These are phyloP conservation scores for Cladophialophora carrionii DNA, from an alignment of 2,329 filamentous ascomycete genomes.

Conservation along the genomic window DNA sequence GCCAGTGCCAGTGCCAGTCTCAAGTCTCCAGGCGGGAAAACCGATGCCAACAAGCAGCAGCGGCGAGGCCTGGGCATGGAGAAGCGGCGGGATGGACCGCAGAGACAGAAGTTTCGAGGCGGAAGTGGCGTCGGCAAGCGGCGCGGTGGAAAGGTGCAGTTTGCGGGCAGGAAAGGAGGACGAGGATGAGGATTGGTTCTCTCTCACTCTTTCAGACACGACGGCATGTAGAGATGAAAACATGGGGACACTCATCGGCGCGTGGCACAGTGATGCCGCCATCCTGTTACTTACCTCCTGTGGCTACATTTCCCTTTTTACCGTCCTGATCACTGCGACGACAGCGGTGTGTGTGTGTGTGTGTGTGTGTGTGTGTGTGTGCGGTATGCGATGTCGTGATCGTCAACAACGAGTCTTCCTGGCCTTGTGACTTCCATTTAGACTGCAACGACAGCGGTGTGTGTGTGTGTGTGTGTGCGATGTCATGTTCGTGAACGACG, in stretches of 20 bases:
- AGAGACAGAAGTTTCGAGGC: slow-evolving; percentile 28
- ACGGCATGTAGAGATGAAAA: background rate
- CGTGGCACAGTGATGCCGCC: background rate
- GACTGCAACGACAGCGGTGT: too few species aligned
- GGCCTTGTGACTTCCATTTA: too few species aligned
- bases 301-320: background rate
- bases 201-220: background rate
- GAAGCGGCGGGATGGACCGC: slow-evolving; percentile 27
- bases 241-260: background rate
- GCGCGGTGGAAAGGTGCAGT: slow-evolving; percentile 26
- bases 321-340: too few species aligned
- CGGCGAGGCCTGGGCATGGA: slow-evolving; percentile 36
- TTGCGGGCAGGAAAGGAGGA: slow-evolving; percentile 17
- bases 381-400: too few species aligned
- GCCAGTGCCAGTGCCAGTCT: slow-evolving; percentile 21
- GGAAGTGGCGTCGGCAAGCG: slow-evolving; percentile 30
- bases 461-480: too few species aligned
- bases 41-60: slow-evolving; percentile 21
- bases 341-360: too few species aligned
- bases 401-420: too few species aligned
- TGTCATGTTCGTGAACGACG: too few species aligned
- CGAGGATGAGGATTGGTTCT: slow-evolving; percentile 20
- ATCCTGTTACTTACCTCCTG: background rate
- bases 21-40: slow-evolving; percentile 1
- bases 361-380: too few species aligned